Conservation (phyloP, 148 eudicot genomes). For the Rhododendron griersonianum region DNA sequence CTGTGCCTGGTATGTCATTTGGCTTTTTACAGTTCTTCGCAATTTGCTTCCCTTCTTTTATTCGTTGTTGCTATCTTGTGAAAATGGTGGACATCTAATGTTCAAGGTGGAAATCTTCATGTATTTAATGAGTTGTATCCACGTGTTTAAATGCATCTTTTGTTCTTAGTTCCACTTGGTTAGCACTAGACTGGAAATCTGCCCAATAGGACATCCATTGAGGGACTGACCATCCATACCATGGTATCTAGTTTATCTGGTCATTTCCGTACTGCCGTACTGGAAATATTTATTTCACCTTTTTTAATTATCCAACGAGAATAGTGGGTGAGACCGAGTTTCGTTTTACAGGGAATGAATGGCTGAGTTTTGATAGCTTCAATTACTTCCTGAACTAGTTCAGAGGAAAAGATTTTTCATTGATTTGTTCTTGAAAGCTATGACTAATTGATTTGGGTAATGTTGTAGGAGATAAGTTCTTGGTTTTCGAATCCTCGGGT, state of each 20-base stretch:
- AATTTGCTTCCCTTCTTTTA: background rate
- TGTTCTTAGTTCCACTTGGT: background rate
- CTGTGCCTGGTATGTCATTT: conserved; percentile 67
- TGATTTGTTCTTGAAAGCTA: no score
- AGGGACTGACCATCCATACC: background rate
- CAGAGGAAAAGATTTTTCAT: no score
- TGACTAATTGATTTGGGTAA: no score
- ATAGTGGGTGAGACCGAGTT: background rate
- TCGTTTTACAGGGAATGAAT: background rate
- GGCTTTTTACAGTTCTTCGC: background rate
- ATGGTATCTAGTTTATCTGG: background rate
- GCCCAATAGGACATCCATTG: background rate
- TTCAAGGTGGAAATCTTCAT: background rate
- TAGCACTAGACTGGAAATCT: background rate
- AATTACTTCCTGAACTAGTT: no score
- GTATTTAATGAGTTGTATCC: background rate
- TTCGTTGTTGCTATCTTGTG: background rate
- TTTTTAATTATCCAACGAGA: background rate
- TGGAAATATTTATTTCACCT: no score
- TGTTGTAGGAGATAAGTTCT: no score
- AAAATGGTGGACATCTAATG: background rate
- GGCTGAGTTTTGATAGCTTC: background rate
- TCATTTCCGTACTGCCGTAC: no score
- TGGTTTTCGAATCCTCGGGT: no score
- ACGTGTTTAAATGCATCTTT: background rate